phyloP scores from a whole-genome alignment of 345 rosid genomes.

The Luvunga scandens region DNA sequence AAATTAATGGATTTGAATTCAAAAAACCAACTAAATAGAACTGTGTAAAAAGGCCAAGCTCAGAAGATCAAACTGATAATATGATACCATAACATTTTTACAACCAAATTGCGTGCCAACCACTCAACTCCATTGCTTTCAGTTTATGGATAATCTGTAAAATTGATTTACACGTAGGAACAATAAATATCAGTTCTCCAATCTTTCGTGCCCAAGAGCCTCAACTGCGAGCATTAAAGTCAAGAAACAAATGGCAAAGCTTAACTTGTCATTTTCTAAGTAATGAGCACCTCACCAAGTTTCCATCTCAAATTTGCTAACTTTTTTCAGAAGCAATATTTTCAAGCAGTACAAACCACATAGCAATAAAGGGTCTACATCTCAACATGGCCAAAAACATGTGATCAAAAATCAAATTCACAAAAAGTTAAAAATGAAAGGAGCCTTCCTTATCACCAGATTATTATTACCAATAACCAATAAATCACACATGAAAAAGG shows the following conservation, averaged over 20 bases:
- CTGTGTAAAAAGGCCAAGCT: too few species aligned
- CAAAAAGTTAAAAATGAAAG: neutral
- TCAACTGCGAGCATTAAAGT: neutral
- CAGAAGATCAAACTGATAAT: too few species aligned
- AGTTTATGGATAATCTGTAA: too few species aligned
- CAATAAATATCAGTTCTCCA: too few species aligned
- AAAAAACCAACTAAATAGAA: too few species aligned
- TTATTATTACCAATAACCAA: conserved; percentile 20
- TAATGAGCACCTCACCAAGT: neutral
- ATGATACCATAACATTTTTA: too few species aligned
- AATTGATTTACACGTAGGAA: neutral
- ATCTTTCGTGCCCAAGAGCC: neutral
- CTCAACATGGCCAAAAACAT: neutral
- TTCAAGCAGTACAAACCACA: neutral
- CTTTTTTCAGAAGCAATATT: neutral
- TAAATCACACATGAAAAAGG: conserved; percentile 11
- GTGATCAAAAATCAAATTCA: neutral
- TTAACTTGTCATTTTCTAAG: neutral
- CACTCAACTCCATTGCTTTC: neutral
- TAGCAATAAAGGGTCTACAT: neutral
- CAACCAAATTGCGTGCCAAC: too few species aligned
- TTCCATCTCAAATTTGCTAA: neutral
- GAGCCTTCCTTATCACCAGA: conserved; percentile 23
- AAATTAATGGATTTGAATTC: too few species aligned
- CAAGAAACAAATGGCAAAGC: neutral